A percentile compares a stretch with the other conserved stretches of the same genome.
Conservation (phyloP, 176 grass and related monocot species). For the Rhynchospora breviuscula region DNA sequence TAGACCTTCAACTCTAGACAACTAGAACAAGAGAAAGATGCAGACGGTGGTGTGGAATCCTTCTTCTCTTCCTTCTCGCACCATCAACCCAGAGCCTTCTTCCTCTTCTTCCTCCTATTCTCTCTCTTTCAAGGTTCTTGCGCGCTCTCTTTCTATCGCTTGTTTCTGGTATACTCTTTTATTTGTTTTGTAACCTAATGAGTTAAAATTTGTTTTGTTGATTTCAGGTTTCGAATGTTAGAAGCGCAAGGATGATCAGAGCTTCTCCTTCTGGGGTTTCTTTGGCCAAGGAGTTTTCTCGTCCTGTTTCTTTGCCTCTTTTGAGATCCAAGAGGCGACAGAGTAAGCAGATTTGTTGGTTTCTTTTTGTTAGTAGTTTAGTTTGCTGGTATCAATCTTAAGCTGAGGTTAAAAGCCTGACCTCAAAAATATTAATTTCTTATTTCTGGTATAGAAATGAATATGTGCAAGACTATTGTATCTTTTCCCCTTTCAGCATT, state of each 20-base stretch:
- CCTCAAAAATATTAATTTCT: not conserved
- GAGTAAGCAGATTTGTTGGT: not conserved
- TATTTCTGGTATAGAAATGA: not conserved
- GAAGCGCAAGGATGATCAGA: slow-evolving; percentile 13
- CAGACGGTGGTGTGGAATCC: slow-evolving; percentile 42
- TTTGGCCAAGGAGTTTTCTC: not conserved
- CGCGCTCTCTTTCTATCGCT: not conserved
- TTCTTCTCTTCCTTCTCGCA: slow-evolving; percentile 30
- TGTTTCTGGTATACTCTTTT: not conserved
- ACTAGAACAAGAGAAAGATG: slow-evolving; percentile 26
- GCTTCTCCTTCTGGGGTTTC: not conserved
- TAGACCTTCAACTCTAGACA: no score
- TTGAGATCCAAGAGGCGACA: slow-evolving; percentile 16
- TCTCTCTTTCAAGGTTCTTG: not conserved
- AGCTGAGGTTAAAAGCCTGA: not conserved
- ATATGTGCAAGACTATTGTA: not conserved
- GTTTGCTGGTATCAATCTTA: not conserved
- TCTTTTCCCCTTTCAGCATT: not conserved
- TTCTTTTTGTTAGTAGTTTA: not conserved
- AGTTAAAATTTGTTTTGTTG: not conserved
- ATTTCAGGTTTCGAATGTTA: slow-evolving; percentile 28
- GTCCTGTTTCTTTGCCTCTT: not conserved
- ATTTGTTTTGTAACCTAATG: not conserved
- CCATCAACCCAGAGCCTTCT: slow-evolving; percentile 32
- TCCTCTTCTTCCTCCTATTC: slow-evolving; percentile 38